Base-by-base conservation (phyloP, 208 protist genomes). In the Leishmania gerbilli region DNA sequence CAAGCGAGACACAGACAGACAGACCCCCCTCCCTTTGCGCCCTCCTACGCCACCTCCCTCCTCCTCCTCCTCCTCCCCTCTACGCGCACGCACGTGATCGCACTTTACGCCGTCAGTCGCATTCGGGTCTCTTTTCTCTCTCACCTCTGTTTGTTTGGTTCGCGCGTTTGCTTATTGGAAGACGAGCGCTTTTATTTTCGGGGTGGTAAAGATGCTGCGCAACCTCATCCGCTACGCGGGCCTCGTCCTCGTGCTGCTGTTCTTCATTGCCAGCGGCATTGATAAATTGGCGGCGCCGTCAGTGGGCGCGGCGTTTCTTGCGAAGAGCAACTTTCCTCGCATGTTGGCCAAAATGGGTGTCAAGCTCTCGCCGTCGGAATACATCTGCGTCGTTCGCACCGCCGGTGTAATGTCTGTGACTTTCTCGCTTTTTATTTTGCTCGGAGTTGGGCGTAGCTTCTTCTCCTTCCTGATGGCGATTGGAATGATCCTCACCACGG, bases 361-460 rank as follows among this genome's bases (percentile, higher is more conserved):
- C 21, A 47, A 49, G 11, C 76, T 94, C 49, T 71, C 79, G 15
- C 49, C 83, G 1, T 42, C 78, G 53, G 82, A 95, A 49, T 97
- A 93, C 85, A 75, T 93, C 24, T 53, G 76, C 65, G 11, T 95
- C 9, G 87, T 93, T 40, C 91, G 93, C 68, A 79, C 58, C 9
- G 90, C 85, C 58, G 94, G 94, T 21, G 87, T 84, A 51, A 84
- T 93, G 3, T 93, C 90, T 56, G 74, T 97, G 45, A 87, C 86
- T 64, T 94, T 94, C 71, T 95, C 94, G 15, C 84, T 95, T 34
- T 95, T 97, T 53, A 93, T 95, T 82, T 72, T 97, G 9, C 89
- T 97, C 31, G 91, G 90, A 24, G 91, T 97, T 47, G 92, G 92
- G 5, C 90, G 94, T 60, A 89, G 87, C 81, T 95, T 96, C 86